Evolutionary conservation across 108 stramenopile genomes (phyloP), one percentile per base, ranked within the genome.

Genomic region (Aureococcus anophagefferens): DNA sequence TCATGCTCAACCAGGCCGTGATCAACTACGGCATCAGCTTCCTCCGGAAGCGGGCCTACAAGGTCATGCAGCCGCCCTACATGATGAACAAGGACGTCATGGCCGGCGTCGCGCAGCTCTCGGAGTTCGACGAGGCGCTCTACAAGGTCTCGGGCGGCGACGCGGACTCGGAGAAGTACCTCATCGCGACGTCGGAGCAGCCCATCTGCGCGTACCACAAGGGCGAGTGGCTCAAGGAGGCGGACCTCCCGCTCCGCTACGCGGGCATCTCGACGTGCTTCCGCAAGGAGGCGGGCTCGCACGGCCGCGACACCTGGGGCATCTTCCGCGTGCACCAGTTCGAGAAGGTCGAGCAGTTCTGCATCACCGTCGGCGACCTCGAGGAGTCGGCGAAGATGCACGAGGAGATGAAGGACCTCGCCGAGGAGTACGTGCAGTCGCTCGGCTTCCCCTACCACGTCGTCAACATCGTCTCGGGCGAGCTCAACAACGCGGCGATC

Each of bases 311-410:
- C 77, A 96, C 95, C 72, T 95, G 99, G 76, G 99, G 99, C 35
- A 99, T 99, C 75, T 99, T 98, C 80, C 93, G 99, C 31, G 99
- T 99, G 11, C 99, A 99, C 81, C 99, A 99, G 81, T 99, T 99
- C 83, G 97, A 99, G 78, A 99, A 99, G 90, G 92, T 99, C 72
- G 99, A 99, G 81, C 99, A 99, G 82, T 99, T 99, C 83, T 93
- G 92, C 74, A 81, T 98, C 64, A 93, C 92, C 40, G 89, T 86
- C 63, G 94, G 95, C 74, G 94, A 95, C 69, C 83, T 97, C 63
- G 96, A 96, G 75, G 82, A 79, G 67, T 92, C 90, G 33, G 72
- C 88, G 65, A 86, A 76, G 72, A 94, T 96, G 83, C 98, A 99
- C 72, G 80, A 81, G 70, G 83, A 85, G 72, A 86, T 86, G 85